Evolutionary conservation across 805 yeast species (phyloP).

Genomic region (Metschnikowia koreensis): DNA sequence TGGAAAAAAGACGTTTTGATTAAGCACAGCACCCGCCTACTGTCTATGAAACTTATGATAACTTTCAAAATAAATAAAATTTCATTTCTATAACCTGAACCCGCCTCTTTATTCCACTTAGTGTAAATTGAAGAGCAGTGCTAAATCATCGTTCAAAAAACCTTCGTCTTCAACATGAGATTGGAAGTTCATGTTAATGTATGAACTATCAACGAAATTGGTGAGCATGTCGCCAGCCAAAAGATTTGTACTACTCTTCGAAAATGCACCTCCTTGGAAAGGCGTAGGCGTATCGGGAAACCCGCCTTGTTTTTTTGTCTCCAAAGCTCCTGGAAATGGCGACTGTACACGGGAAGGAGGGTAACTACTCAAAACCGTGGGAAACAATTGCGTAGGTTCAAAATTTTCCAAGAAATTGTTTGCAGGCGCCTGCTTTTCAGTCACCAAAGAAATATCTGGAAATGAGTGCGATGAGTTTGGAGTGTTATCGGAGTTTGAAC

Average conservation of each 20-base stretch:
- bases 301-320: conserved; percentile 5
- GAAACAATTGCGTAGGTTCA: conserved; percentile 58
- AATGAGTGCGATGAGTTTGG: conserved; percentile 42
- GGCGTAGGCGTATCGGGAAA: conserved; percentile 7
- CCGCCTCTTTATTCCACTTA: background rate
- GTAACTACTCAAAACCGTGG: conserved; percentile 34
- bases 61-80: no score
- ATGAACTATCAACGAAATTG: conserved; percentile 42
- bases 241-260: conserved; percentile 8
- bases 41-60: no score
- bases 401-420: conserved; percentile 48
- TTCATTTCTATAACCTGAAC: no score
- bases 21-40: background rate
- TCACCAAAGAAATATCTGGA: conserved; percentile 55
- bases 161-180: conserved; percentile 17
- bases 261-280: conserved; percentile 5
- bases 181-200: conserved; percentile 43
- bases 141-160: conserved; percentile 19
- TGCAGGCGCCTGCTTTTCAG: conserved; percentile 49
- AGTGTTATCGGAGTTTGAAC: conserved; percentile 25
- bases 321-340: conserved; percentile 18
- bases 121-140: conserved; percentile 11
- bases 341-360: conserved; percentile 40
- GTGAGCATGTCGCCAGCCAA: conserved; percentile 21
- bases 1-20: conserved; percentile 15